phyloP scores from a whole-genome alignment of 2,329 filamentous ascomycete genomes.

The Ascosphaera apis region DNA sequence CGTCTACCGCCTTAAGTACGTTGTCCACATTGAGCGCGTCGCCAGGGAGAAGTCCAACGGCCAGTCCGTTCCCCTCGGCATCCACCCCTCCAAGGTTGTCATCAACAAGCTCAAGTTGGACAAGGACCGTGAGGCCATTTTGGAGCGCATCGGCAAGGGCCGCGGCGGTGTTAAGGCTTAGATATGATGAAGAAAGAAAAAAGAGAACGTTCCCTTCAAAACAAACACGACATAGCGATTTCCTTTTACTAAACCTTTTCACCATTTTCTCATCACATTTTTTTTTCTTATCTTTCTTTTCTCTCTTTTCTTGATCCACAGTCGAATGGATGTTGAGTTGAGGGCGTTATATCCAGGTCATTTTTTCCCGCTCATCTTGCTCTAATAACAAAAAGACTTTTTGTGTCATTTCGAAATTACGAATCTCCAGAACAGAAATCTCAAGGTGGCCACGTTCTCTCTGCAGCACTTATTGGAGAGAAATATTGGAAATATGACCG shows the following conservation, averaged over 20 bases:
- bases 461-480: no score
- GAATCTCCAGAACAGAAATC: conserved; percentile 37
- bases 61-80: conserved; percentile 81
- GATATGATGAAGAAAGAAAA: conserved; percentile 40
- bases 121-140: conserved; percentile 27
- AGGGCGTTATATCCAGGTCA: background rate
- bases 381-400: background rate
- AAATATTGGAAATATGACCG: no score
- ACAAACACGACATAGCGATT: no score
- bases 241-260: conserved; percentile 2
- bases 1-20: conserved; percentile 96
- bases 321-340: background rate
- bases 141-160: conserved; percentile 24
- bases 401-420: conserved; percentile 1
- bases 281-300: conserved; percentile 1
- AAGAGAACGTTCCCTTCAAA: conserved; percentile 9
- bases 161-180: conserved; percentile 19
- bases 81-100: conserved; percentile 92
- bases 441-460: no score
- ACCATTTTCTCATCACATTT: background rate
- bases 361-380: background rate
- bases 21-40: conserved; percentile 92
- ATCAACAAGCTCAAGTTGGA: conserved; percentile 95
- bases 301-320: conserved; percentile 1
- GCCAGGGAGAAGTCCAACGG: conserved; percentile 93